Evolutionary conservation across 495 filamentous ascomycete genomes (phyloP).

Genomic region (Halenospora varia): DNA sequence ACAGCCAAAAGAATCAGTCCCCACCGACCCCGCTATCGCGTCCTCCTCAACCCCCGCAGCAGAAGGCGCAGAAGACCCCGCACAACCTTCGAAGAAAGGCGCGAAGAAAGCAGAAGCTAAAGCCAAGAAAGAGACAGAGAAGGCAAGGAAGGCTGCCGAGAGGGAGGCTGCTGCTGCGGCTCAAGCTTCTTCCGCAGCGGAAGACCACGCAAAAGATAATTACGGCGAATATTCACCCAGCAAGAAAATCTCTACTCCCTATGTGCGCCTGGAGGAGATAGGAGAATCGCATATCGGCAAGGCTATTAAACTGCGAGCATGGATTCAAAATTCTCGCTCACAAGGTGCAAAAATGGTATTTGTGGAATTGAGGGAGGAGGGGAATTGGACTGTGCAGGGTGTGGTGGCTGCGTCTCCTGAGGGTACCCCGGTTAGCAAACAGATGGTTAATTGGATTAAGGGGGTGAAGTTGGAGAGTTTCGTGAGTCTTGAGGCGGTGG

Average conservation of each 20-base stretch:
- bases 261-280: conserved; percentile 47
- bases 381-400: conserved; percentile 71
- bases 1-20: conserved; percentile 18
- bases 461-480: conserved; percentile 78
- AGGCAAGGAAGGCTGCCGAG: conserved; percentile 48
- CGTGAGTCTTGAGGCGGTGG: conserved; percentile 73
- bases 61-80: conserved; percentile 5
- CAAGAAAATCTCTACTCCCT: conserved; percentile 27
- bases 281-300: conserved; percentile 61
- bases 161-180: conserved; percentile 34
- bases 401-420: conserved; percentile 52
- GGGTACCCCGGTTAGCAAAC: conserved; percentile 53
- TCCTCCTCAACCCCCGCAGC: conserved; percentile 3
- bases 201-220: conserved; percentile 67
- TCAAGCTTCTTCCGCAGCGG: conserved; percentile 45
- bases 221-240: conserved; percentile 48
- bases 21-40: conserved; percentile 18
- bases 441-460: conserved; percentile 93
- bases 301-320: conserved; percentile 73
- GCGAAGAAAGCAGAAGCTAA: conserved; percentile 51
- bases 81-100: conserved; percentile 45
- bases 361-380: conserved; percentile 81
- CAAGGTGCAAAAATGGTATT: conserved; percentile 92
- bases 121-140: conserved; percentile 46
- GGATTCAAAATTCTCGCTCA: conserved; percentile 80